Conservation (phyloP, 2,329 filamentous ascomycete species). For the Penicillium sp. region DNA sequence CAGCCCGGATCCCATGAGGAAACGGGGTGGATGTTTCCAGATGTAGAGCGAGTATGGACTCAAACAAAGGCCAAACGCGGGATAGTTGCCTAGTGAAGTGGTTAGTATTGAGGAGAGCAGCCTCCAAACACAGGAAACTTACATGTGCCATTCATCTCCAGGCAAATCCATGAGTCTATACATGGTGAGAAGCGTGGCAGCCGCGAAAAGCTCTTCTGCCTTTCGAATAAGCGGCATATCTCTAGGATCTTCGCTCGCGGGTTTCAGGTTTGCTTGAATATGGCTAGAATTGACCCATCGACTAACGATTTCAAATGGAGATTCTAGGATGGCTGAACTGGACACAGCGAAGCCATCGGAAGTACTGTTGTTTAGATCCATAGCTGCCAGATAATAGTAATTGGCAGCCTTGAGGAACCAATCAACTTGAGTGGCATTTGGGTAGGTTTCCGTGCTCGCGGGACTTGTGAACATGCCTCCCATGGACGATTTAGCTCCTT, state of each 20-base stretch:
- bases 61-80: constrained; percentile 57
- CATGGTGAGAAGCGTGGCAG: constrained; percentile 58
- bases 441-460: constrained; percentile 52
- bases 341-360: constrained; percentile 32
- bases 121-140: constrained; percentile 10
- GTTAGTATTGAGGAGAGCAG: constrained; percentile 7
- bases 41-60: constrained; percentile 39
- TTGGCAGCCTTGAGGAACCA: constrained; percentile 60
- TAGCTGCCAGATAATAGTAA: constrained; percentile 58
- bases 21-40: constrained; percentile 28
- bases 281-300: constrained; percentile 24
- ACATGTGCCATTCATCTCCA: constrained; percentile 55
- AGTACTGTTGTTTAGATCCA: constrained; percentile 44
- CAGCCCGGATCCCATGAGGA: constrained; percentile 53
- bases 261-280: constrained; percentile 8
- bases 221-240: constrained; percentile 38
- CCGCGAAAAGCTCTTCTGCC: constrained; percentile 57
- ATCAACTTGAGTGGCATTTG: constrained; percentile 48
- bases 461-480: constrained; percentile 35
- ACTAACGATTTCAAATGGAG: constrained; percentile 30
- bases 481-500: constrained; percentile 25
- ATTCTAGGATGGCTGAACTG: constrained; percentile 30
- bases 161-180: constrained; percentile 63
- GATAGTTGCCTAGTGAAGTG: constrained; percentile 50
- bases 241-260: constrained; percentile 7